Base-by-base conservation (phyloP, 768 basidiomycete genomes). In the Lactarius evosmus region DNA sequence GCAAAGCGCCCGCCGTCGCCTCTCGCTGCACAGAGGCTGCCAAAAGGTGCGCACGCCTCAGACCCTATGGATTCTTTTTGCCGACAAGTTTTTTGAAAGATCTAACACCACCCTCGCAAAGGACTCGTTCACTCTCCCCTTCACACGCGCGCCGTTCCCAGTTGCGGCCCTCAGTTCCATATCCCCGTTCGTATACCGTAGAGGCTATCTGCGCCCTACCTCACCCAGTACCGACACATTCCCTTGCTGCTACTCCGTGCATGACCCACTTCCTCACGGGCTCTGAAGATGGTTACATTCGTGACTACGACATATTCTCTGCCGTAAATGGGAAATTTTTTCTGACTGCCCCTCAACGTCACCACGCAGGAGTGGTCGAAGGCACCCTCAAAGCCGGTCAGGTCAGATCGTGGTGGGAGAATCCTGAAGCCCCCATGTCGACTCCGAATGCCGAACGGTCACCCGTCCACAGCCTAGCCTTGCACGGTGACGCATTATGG, bases 401-500 rank as follows among this genome's bases (percentile, higher is more conserved):
- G 62, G 78, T 91, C 32, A 82, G 88, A 41, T 91, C 79, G 60
- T 98, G 95, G 93, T 98, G 93, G 93, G 91, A 90, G 75, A 95
- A 94, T 72, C 83, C 84, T 11, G 66, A 58, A 36, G 8, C 46
- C 32, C 40, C 67, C 33, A 33, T 40, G 12, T 40, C 58, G 22
- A 34, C 61, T 58, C 53, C 66, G 62, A 50, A 56, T 55, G 30
- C 41, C 25, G 56, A 63, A 52, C 59, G 84, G 51, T 83, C 85
- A 25, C 88, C 96, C 11, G 93, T 97, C 19, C 93, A 95, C 74
- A 95, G 93, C 71, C 79, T 99, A 72, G 85, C 86, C 9, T 87
- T 95, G 79, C 95, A 98, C 60, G 88, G 89, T 3, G 95, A 98
- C 74, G 97, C 92, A 14, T 77, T 99, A 9, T 99, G 95, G 94